Percentiles rank a stretch among this genome's conserved stretches.
Evolutionary conservation across 805 yeast species (phyloP).

Genomic region (Wickerhamomyces bisporus): DNA sequence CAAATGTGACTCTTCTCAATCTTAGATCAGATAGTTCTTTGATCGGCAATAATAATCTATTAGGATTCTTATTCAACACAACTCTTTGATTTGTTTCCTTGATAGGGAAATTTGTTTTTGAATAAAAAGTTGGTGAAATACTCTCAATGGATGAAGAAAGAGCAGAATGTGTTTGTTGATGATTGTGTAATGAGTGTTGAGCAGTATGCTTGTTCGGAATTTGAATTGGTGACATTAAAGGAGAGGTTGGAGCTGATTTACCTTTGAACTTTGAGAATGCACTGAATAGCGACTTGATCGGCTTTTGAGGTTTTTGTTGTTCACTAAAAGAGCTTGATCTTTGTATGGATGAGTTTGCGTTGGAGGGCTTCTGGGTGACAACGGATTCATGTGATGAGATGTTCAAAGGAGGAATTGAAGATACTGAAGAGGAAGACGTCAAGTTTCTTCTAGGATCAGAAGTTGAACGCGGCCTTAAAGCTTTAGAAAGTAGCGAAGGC

Average conservation of each 20-base stretch:
- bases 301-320: conserved; percentile 13
- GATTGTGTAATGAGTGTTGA: conserved; percentile 3
- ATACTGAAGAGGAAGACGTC: neutral
- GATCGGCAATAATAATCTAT: conserved; percentile 31
- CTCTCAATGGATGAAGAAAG: conserved; percentile 12
- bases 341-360: conserved; percentile 4
- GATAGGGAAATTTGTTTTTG: neutral
- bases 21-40: conserved; percentile 24
- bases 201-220: conserved; percentile 10
- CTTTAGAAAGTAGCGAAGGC: conserved; percentile 18
- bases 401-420: neutral
- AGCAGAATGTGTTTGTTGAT: neutral
- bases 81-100: conserved; percentile 25
- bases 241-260: conserved; percentile 15
- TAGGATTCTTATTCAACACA: conserved; percentile 41
- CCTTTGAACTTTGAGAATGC: conserved; percentile 26
- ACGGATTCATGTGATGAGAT: too few species aligned
- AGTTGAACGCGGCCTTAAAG: conserved; percentile 21
- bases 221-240: conserved; percentile 13
- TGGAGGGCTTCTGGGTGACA: neutral
- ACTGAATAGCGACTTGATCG: conserved; percentile 25
- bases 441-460: conserved; percentile 16
- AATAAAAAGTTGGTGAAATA: conserved; percentile 8
- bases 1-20: conserved; percentile 69
- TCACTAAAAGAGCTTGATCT: conserved; percentile 19